Base-by-base conservation (phyloP, 352 stramenopile species). In the Phytophthora meadii region DNA sequence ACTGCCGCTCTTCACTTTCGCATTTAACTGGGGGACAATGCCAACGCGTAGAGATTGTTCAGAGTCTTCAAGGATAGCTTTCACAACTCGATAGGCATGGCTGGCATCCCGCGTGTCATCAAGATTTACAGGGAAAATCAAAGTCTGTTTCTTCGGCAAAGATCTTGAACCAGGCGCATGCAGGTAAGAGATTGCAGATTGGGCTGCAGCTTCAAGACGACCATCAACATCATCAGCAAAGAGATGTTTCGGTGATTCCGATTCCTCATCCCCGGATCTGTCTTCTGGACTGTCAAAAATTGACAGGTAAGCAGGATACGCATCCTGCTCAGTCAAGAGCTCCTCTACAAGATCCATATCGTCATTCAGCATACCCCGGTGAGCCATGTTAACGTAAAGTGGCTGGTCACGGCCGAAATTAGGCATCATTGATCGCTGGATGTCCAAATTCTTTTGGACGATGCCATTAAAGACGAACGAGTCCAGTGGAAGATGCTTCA, bases 391-490 rank as follows among this genome's bases (percentile, higher is more conserved):
- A 50, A 94, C 81, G 36, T 88, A 95, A 4, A 92, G 49, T 5
- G 63, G 69, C 51, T 98, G 92, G 50, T 98, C 93, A 53, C 86
- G 74, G 2, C 84, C 83, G 25, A 97, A 79, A 50, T 90, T 76
- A 5, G 54, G 56, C 82, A 97, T 94, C 47, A 97, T 77, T 2
- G 87, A 71, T 32, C 68, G 72, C 68, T 96, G 81, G 32, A 97
- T 48, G 30, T 93, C 79, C 15, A 92, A 48, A 41, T 85, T 74
- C 12, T 74, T 82, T 32, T 82, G 77, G 4, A 97, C 42, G 32
- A 97, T 77, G 32, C 92, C 92, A 61, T 98, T 98, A 37, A 98
- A 92, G 7, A 93, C 65, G 32, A 84, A 84, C 7, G 71, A 94
- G 22, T 84, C 76, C 15, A 95, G 61, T 22, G 82, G 84, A 28